Conservation (phyloP, 495 filamentous ascomycete genomes). For the Xylaria nigripes region DNA sequence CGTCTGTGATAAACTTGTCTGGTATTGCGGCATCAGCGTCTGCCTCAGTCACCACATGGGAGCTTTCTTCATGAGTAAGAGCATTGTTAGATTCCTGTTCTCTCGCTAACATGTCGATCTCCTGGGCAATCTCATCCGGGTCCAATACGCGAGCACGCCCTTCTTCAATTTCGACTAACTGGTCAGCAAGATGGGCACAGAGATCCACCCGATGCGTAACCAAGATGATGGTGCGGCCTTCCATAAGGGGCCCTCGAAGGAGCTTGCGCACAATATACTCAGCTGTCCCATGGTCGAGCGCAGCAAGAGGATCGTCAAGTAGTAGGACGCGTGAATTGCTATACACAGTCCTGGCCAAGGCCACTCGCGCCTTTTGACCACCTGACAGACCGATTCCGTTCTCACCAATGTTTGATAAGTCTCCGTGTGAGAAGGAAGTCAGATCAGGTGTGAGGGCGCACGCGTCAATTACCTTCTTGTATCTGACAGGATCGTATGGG, state of each 20-base stretch:
- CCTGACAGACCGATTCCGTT: slow-evolving; percentile 93
- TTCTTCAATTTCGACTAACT: slow-evolving; percentile 57
- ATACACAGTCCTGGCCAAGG: slow-evolving; percentile 88
- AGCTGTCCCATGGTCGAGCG: slow-evolving; percentile 83
- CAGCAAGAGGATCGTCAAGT: slow-evolving; percentile 90
- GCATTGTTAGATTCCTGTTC: slow-evolving; percentile 20
- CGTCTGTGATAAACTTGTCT: slow-evolving; percentile 76
- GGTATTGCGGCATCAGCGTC: slow-evolving; percentile 47
- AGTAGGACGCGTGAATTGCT: slow-evolving; percentile 84
- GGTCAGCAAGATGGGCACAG: slow-evolving; percentile 54
- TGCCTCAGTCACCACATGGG: slow-evolving; percentile 25
- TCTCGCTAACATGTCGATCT: slow-evolving; percentile 19
- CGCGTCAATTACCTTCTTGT: slow-evolving; percentile 79
- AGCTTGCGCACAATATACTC: slow-evolving; percentile 61
- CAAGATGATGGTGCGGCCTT: slow-evolving; percentile 56
- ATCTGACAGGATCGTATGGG: slow-evolving; percentile 68
- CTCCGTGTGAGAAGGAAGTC: slow-evolving; percentile 79
- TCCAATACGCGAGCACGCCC: slow-evolving; percentile 21
- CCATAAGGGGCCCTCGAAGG: slow-evolving; percentile 54
- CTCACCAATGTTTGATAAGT: slow-evolving; percentile 91
- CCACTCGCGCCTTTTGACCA: slow-evolving; percentile 89
- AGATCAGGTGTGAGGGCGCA: slow-evolving; percentile 91
- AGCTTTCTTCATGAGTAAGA: slow-evolving; percentile 27
- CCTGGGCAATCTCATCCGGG: slow-evolving; percentile 20
- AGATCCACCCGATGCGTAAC: slow-evolving; percentile 74